Base-by-base conservation (phyloP, 768 basidiomycete genomes). In the Podaxis sp. region DNA sequence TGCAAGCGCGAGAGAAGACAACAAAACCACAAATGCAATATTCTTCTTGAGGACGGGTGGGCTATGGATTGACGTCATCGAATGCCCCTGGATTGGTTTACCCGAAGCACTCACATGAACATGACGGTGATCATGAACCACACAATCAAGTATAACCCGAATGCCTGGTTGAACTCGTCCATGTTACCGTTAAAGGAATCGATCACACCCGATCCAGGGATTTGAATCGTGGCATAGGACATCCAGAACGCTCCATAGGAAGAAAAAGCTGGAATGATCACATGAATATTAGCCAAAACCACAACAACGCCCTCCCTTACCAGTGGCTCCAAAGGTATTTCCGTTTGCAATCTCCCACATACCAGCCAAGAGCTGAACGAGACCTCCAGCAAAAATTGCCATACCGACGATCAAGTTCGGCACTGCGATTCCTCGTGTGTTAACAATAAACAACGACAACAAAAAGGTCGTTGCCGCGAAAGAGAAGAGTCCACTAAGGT, bases 221-320 rank as follows among this genome's bases (percentile, higher is more conserved):
- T 82, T 68, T 85, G 77, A 59, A 91, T 84, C 0, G 82, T 77
- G 5, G 82, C 88, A 57, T 83, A 91, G 1, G 90, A 90, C 77
- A 91, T 76, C 90, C 90, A 92, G 76, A 92, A 92, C 0, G 81
- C 82, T 32, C 90, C 90, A 61, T 87, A 92, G 3, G 83, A 84
- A 1, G 86, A 75, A 74, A 92, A 90, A 0, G 85, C 90, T 88
- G 5, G 16, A 32, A 32, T 27, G 16, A 23, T 23, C 11, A 7
- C 9, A 23, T 48, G 9, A 27, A 13, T 23, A 48, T 25, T 23
- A 40, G 42, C 23, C 55, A 35, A 46, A 11, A 21, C 50, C 28
- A 44, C 13, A 21, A 9, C 16, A n/a, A n/a, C 13, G n/a, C 4
- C 27, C 76, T 4, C 27, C 76, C 82, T 62, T 52, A 87, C 88